Percentiles rank a stretch among this genome's conserved stretches.
phyloP scores from a whole-genome alignment of 768 basidiomycete genomes.

The Termitomyces sp. region DNA sequence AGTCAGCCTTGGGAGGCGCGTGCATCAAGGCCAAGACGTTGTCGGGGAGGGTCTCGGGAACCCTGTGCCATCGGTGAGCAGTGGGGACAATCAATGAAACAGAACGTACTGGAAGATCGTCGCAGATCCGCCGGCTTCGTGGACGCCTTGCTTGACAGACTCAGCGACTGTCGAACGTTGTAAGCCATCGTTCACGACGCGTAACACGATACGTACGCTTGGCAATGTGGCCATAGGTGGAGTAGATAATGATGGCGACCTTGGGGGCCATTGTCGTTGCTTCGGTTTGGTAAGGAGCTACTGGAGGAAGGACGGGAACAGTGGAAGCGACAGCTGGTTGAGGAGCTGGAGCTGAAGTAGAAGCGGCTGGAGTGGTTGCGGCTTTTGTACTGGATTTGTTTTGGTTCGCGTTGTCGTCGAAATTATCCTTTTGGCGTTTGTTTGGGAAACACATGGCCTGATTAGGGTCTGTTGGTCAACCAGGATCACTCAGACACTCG shows the following conservation, averaged over 20 bases:
- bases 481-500: constrained; percentile 4
- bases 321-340: constrained; percentile 9
- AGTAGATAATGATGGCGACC: constrained; percentile 71
- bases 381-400: constrained; percentile 28
- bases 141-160: constrained; percentile 45
- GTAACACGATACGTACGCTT: constrained; percentile 42
- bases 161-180: constrained; percentile 51
- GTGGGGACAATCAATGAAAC: not conserved
- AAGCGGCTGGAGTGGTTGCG: constrained; percentile 8
- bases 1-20: constrained; percentile 63
- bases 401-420: constrained; percentile 22
- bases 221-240: constrained; percentile 72
- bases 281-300: constrained; percentile 13
- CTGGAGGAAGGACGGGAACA: constrained; percentile 13
- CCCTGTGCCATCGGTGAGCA: constrained; percentile 33
- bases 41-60: constrained; percentile 73
- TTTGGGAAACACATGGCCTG: constrained; percentile 31
- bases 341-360: constrained; percentile 6
- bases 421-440: constrained; percentile 30
- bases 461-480: constrained; percentile 4
- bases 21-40: constrained; percentile 68
- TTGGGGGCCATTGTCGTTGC: constrained; percentile 6
- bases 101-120: constrained; percentile 52
- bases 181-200: not conserved
- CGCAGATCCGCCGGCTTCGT: constrained; percentile 44